Evolutionary conservation across 2,329 filamentous ascomycete genomes (phyloP).

Genomic region (Cladosporium sp.): DNA sequence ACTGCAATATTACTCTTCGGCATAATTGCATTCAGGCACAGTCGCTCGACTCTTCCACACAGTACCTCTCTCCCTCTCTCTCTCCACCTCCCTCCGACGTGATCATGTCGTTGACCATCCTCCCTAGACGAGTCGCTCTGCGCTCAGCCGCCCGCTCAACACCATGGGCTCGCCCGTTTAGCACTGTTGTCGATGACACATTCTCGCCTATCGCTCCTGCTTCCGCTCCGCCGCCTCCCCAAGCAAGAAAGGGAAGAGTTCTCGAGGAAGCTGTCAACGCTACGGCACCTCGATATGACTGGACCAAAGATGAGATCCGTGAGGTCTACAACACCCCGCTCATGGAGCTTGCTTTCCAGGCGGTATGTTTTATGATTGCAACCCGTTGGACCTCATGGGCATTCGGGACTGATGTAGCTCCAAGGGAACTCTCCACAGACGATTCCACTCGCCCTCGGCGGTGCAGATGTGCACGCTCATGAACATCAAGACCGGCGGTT

Average conservation of each 20-base stretch:
- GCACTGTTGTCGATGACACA: slow-evolving; percentile 38
- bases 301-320: slow-evolving; percentile 79
- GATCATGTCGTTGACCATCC: slow-evolving; percentile 30
- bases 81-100: not conserved
- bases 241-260: slow-evolving; percentile 29
- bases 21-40: not conserved
- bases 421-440: slow-evolving; percentile 74
- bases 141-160: slow-evolving; percentile 8
- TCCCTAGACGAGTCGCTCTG: slow-evolving; percentile 21
- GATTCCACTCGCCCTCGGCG: slow-evolving; percentile 78
- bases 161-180: slow-evolving; percentile 28
- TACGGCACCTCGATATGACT: slow-evolving; percentile 65
- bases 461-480: slow-evolving; percentile 93
- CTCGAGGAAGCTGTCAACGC: slow-evolving; percentile 59
- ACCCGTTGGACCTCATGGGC: not conserved
- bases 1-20: not conserved
- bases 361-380: slow-evolving; percentile 24
- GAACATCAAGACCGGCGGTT: slow-evolving; percentile 95
- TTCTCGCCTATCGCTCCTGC: slow-evolving; percentile 31
- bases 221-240: slow-evolving; percentile 27
- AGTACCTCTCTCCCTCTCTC: not conserved
- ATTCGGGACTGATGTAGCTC: not conserved
- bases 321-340: slow-evolving; percentile 80
- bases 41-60: not conserved
- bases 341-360: slow-evolving; percentile 62